Evolutionary conservation across 2,329 filamentous ascomycete species (phyloP), one percentile per base, ranked within the genome.

Genomic region (Coniochaeta prunicola): DNA sequence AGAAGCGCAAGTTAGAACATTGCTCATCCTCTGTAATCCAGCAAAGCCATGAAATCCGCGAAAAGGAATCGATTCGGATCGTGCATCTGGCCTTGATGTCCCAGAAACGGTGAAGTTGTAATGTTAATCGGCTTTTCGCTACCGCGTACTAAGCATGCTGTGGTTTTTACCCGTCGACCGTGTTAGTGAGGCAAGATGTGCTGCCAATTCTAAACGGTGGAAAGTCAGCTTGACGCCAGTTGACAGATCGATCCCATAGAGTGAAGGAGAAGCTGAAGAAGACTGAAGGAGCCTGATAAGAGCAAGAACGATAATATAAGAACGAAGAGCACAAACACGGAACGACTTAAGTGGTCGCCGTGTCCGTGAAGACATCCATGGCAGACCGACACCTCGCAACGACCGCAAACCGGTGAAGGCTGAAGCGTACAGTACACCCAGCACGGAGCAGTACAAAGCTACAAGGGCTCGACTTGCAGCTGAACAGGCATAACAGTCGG

Each of bases 1-100:
- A 64, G 62, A 61, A 69, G 63, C 63, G 24, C 54, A 42, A 21
- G 34, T 56, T 42, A 56, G 54, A 56, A 40, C 53, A 33, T 55
- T 55, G 53, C 53, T 33, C 26, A 28, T 30, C 24, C 21, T 50
- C 45, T 50, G 21, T 50, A 12, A 12, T 50, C 24, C n/a, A 17
- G 45, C 10, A 50, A 30, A 50, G 28, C 45, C 45, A 50, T 50
- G n/a, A 30, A 50, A 26, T 21, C 45, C 45, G 45, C 45, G 7
- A 5, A 30, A n/a, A 50, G 24, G 24, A 50, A 50, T 13, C 12
- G 6, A 6, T 28, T 30, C 24, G 4, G 10, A 26, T 13, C 24
- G 13, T 6, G 45, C 45, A 50, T 50, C 45, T 50, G 45, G 45
- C 24, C n/a, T 2, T 50, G 45, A 8, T 30, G 21, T 17, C n/a